Conservation (phyloP, 352 stramenopile species). For the Bremia lactucae region DNA sequence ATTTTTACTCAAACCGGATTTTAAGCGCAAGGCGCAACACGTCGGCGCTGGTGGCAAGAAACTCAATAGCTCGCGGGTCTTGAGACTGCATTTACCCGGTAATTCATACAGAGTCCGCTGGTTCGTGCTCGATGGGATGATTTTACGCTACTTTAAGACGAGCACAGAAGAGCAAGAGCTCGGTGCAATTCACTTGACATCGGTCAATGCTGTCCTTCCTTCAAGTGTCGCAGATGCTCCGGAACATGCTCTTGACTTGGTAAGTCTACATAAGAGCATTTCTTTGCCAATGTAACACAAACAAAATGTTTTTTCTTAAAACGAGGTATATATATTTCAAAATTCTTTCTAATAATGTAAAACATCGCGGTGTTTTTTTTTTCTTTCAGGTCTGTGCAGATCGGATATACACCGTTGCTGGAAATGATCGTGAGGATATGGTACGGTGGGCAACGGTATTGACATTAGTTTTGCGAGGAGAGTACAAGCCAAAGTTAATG, state of each 20-base stretch:
- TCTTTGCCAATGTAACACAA: not conserved
- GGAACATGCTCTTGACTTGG: constrained; percentile 75
- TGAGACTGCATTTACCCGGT: constrained; percentile 69
- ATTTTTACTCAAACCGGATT: constrained; percentile 81
- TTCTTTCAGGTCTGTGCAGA: constrained; percentile 65
- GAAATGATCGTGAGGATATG: constrained; percentile 82
- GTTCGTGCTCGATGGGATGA: constrained; percentile 86
- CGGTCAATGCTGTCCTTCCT: constrained; percentile 76
- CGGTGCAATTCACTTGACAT: constrained; percentile 80
- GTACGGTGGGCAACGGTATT: constrained; percentile 82
- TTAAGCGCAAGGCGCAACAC: constrained; percentile 81
- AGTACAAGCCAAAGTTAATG: constrained; percentile 87
- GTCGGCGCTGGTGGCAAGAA: constrained; percentile 80
- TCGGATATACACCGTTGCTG: constrained; percentile 81
- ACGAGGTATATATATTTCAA: not conserved
- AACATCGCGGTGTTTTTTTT: constrained; percentile 2
- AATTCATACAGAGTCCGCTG: constrained; percentile 74
- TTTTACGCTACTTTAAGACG: constrained; percentile 82
- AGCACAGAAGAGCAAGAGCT: constrained; percentile 82
- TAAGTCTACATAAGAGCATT: constrained; percentile 7
- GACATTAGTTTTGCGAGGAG: constrained; percentile 61
- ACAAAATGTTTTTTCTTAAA: not conserved
- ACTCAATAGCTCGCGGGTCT: constrained; percentile 63
- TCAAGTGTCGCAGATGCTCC: constrained; percentile 84
- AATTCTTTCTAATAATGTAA: not conserved